Percentiles rank a stretch among this genome's conserved stretches.
phyloP scores from a whole-genome alignment of 2,329 filamentous ascomycete genomes.

The Aspergillus quadricinctus region DNA sequence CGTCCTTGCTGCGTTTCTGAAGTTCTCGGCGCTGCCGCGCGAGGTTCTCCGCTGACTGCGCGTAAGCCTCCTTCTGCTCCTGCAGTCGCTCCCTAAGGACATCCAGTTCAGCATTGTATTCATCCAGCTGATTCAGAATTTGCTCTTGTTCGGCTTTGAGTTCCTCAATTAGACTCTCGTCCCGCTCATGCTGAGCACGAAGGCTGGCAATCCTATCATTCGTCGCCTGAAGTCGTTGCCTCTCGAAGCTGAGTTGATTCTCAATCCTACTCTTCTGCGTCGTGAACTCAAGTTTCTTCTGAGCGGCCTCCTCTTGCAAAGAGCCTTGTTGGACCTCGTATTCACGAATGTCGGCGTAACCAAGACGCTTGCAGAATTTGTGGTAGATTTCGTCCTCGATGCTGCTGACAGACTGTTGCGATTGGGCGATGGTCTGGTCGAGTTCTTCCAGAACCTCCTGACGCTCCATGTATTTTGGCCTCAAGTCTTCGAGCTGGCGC shows the following conservation, averaged over 20 bases:
- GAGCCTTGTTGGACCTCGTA: slow-evolving; percentile 93
- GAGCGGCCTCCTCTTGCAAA: slow-evolving; percentile 80
- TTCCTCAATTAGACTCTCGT: slow-evolving; percentile 64
- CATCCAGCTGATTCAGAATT: slow-evolving; percentile 69
- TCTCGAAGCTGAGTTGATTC: slow-evolving; percentile 60
- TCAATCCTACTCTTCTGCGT: slow-evolving; percentile 65
- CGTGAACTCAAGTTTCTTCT: slow-evolving; percentile 82
- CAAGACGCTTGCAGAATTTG: slow-evolving; percentile 78
- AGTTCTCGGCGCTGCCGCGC: slow-evolving; percentile 74
- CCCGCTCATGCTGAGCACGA: slow-evolving; percentile 61
- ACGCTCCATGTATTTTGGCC: slow-evolving; percentile 74
- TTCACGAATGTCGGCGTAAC: slow-evolving; percentile 83
- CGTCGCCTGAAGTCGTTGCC: slow-evolving; percentile 67
- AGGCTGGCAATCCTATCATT: slow-evolving; percentile 65
- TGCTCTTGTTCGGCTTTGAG: slow-evolving; percentile 69
- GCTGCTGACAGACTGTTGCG: slow-evolving; percentile 63
- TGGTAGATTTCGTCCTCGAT: slow-evolving; percentile 87
- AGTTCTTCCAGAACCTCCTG: slow-evolving; percentile 62
- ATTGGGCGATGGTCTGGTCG: slow-evolving; percentile 51
- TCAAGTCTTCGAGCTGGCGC: slow-evolving; percentile 67
- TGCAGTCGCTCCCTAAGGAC: slow-evolving; percentile 68
- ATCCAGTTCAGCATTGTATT: slow-evolving; percentile 71
- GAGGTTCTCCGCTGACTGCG: slow-evolving; percentile 68
- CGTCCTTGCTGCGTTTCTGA: slow-evolving; percentile 77
- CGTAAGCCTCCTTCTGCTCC: slow-evolving; percentile 62